Percentiles rank a stretch among this genome's conserved stretches.
phyloP scores from a whole-genome alignment of 192 early-diverging fungal genomes.

The Mortierella antarctica region DNA sequence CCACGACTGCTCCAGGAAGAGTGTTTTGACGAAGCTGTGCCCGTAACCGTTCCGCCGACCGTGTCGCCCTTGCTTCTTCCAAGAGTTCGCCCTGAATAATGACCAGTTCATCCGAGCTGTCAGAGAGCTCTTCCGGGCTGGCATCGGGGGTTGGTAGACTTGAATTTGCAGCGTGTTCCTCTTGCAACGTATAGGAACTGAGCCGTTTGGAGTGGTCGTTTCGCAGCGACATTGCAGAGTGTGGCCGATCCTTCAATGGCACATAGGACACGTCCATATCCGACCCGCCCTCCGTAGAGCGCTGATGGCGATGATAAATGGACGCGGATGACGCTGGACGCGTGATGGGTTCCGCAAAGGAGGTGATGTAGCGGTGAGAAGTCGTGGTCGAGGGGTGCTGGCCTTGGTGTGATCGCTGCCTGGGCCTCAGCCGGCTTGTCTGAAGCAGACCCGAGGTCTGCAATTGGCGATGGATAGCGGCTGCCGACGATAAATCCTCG shows the following conservation, averaged over 20 bases:
- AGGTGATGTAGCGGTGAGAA: neutral
- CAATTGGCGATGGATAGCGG: slow-evolving; percentile 27
- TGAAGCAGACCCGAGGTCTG: slow-evolving; percentile 6
- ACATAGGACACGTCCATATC: slow-evolving; percentile 2
- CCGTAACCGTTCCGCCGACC: neutral
- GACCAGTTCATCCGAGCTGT: slow-evolving; percentile 43
- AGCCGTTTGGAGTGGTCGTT: neutral
- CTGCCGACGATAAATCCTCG: slow-evolving; percentile 20
- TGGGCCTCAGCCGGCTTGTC: neutral
- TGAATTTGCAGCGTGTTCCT: neutral
- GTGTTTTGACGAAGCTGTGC: neutral
- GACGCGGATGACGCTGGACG: slow-evolving; percentile 23
- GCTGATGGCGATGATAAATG: slow-evolving; percentile 15
- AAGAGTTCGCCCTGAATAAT: slow-evolving; percentile 15
- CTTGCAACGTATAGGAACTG: too few relatives aligned
- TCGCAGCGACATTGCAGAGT: neutral
- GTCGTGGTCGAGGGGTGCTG: neutral
- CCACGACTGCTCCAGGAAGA: slow-evolving; percentile 8
- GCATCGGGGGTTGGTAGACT: slow-evolving; percentile 39
- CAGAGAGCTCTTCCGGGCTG: slow-evolving; percentile 38
- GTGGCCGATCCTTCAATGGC: slow-evolving; percentile 12
- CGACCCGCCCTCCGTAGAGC: neutral
- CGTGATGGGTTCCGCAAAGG: neutral
- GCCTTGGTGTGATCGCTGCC: neutral
- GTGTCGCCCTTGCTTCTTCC: slow-evolving; percentile 13